Base-by-base conservation (phyloP, 805 yeast species). In the Nakazawaea molendinolei region DNA sequence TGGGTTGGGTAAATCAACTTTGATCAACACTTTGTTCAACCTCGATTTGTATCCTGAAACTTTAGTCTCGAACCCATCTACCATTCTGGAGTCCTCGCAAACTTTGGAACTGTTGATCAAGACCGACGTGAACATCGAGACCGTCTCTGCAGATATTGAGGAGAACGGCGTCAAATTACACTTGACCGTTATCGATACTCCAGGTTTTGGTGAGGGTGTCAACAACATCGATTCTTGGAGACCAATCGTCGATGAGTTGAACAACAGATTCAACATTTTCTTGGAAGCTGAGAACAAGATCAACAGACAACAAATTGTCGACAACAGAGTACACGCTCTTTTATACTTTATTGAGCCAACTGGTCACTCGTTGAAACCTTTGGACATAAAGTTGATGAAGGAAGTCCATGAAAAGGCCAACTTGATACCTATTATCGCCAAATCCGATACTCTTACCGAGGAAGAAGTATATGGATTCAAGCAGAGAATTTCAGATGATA, bases 291-390 rank as follows among this genome's bases (percentile, higher is more conserved):
- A 92, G 66, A 86, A 86, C 52, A 78, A 80, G 55, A 71, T 86
- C 41, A 78, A 77, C 60, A 77, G 97, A 59, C 63, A 82, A 9
- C 59, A 73, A 14, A 69, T 80, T 44, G 69, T 64, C 40, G 98
- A 92, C 61, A 74, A 79, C 52, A 79, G 98, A 53, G 75, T 92
- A 41, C 98, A 92, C 59, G 97, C 96, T 23, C 77, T 87, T 56
- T 64, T 92, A 44, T 92, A 89, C 63, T 90, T 92, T 51, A 84
- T 92, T 52, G 96, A 90, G 63, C 98, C 98, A 48, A 89, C 97
- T 18, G 97, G 96, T 43, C 98, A 92, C 63, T 76, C 85, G 28
- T 71, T 92, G 57, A 84, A 80, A 56, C 79, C 96, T 14, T 69
- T 92, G 51, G 98, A 92, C 60, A 77, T 92, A 48, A 79, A 74